phyloP scores from a whole-genome alignment of 148 eudicot species.

The Agrostemma githago region DNA sequence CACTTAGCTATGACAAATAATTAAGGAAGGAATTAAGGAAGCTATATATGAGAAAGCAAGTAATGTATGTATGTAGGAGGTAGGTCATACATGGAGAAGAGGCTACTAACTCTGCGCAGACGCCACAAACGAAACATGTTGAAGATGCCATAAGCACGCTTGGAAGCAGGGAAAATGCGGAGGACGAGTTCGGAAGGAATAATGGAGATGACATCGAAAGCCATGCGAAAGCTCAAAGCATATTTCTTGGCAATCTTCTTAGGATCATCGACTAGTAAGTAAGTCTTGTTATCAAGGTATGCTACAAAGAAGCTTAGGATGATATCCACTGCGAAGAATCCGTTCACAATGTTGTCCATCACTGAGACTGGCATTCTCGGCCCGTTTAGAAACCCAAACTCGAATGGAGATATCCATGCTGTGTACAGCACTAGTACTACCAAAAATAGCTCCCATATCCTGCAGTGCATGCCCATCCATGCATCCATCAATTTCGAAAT shows the following conservation, averaged over 20 bases:
- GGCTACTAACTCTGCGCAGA: conserved; percentile 64
- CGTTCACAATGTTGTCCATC: conserved; percentile 57
- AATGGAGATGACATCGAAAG: conserved; percentile 54
- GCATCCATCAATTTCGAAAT: too few species aligned
- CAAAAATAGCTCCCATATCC: conserved; percentile 60
- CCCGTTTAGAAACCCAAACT: conserved; percentile 47
- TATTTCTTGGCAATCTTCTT: conserved; percentile 56
- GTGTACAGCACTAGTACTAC: conserved; percentile 57
- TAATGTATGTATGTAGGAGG: too few species aligned
- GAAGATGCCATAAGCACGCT: conserved; percentile 51
- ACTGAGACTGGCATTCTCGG: conserved; percentile 39
- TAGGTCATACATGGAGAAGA: conserved; percentile 54
- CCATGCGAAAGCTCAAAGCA: conserved; percentile 42
- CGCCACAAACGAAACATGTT: conserved; percentile 95
- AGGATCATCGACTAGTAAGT: conserved; percentile 46
- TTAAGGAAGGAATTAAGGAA: neutral
- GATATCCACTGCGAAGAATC: conserved; percentile 56
- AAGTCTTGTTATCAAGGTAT: conserved; percentile 48
- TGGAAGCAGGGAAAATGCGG: conserved; percentile 34
- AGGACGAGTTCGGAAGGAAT: conserved; percentile 51
- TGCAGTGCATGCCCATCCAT: conserved; percentile 34
- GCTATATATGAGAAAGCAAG: neutral
- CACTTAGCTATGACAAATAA: too few species aligned
- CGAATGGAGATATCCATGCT: conserved; percentile 73
- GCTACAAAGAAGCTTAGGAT: conserved; percentile 65